Base-by-base conservation (phyloP, 129 eudicot species). In the Chrysanthemum seticuspe region DNA sequence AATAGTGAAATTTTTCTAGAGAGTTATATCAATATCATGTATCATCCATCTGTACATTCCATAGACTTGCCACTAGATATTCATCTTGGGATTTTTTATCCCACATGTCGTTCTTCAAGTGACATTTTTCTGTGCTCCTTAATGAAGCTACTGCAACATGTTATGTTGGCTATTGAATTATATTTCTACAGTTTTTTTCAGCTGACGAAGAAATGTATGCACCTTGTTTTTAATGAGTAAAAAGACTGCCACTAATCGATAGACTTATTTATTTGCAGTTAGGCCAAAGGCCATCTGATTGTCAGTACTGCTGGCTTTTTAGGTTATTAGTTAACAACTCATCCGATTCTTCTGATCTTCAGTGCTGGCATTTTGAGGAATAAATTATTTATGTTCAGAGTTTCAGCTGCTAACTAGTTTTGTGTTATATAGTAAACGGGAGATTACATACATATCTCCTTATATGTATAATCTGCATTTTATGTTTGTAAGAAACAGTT, bases 61-160 rank as follows among this genome's bases (percentile, higher is more conserved):
- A 29, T 29, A 29, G 34, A 29, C 34, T 29, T 29, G 34, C 34
- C 34, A 29, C 34, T 29, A 29, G 34, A 29, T 27, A 27, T 27
- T 27, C 31, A 27, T 27, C 31, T 27, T 27, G 31, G 4, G 31
- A 2, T 27, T 27, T 27, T 27, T 3, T 27, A 27, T 27, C 31
- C 31, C 31, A 27, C 31, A 27, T 3, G 31, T 27, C 31, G 5
- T 48, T 67, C 59, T 47, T 48, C 49, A 36, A 18, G 72, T 25
- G 19, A 12, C 23, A 13, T 21, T 19, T 67, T 36, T 67, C 23
- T 67, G 36, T 47, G 45, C 31, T 67, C 72, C 59, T 19, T 6
- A 67, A 48, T n/a, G n/a, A 36, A 16, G 53, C 52, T 67, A 67
- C 58, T 65, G 29, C 31, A 44, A 21, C 4, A 49, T 67, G 58